These are phyloP conservation scores for Ceratonia siliqua DNA, from an alignment of 306 rosid genomes.

Conservation along the genomic window DNA sequence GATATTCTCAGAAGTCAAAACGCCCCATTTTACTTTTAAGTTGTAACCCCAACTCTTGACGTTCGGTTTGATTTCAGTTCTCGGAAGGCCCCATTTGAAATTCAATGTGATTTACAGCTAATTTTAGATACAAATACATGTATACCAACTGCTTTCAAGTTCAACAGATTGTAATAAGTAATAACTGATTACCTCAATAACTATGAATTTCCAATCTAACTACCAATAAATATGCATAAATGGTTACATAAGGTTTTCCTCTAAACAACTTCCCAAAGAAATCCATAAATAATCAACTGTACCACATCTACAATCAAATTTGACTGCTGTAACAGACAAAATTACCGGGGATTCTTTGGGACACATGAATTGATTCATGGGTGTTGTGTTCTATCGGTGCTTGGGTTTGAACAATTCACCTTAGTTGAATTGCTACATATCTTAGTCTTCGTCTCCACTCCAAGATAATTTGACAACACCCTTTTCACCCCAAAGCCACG, in stretches of 20 bases:
- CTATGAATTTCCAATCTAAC: slow-evolving; percentile 31
- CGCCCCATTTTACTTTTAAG: no score
- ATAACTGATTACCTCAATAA: background rate
- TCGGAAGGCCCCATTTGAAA: slow-evolving; percentile 10
- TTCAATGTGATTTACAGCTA: slow-evolving; percentile 15
- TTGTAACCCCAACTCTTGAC: no score
- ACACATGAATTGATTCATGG: slow-evolving; percentile 20
- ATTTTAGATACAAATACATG: slow-evolving; percentile 23
- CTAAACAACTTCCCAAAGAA: background rate
- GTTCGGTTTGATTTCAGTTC: no score
- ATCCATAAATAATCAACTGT: background rate
- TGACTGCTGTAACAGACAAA: background rate
- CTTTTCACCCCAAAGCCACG: slow-evolving; percentile 86
- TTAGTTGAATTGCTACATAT: slow-evolving; percentile 57
- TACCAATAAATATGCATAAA: slow-evolving; percentile 13
- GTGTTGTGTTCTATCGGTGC: slow-evolving; percentile 25
- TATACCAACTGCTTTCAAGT: slow-evolving; percentile 22
- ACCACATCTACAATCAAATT: background rate
- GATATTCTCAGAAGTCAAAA: no score
- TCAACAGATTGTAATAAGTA: background rate
- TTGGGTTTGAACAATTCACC: slow-evolving; percentile 38
- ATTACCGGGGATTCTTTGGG: no score
- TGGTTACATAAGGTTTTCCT: slow-evolving; percentile 19
- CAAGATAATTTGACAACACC: slow-evolving; percentile 89
- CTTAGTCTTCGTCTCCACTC: slow-evolving; percentile 73